These are phyloP conservation scores for Paecilomyces sp. DNA, from an alignment of 2,329 filamentous ascomycete genomes.

Conservation along the genomic window DNA sequence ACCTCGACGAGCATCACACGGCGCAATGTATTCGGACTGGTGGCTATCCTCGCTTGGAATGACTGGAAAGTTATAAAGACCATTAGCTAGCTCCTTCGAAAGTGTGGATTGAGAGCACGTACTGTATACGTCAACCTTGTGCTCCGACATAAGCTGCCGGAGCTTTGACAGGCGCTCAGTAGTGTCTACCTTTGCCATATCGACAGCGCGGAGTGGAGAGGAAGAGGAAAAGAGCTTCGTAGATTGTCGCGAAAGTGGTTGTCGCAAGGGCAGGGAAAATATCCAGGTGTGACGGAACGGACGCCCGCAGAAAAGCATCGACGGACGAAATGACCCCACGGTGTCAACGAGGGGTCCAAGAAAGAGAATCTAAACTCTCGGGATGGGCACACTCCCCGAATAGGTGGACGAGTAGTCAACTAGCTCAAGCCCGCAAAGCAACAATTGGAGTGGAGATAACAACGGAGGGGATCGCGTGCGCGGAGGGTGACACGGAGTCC, in stretches of 20 bases:
- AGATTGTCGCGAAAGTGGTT: slow-evolving; percentile 15
- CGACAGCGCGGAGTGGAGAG: slow-evolving; percentile 30
- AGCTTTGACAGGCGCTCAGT: slow-evolving; percentile 67
- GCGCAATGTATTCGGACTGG: slow-evolving; percentile 94
- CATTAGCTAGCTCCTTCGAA: slow-evolving; percentile 8
- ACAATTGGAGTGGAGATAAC: not conserved
- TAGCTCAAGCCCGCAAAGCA: not conserved
- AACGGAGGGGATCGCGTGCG: not conserved
- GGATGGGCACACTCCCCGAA: not conserved
- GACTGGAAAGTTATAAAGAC: slow-evolving; percentile 52
- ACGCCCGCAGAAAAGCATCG: slow-evolving; percentile 28
- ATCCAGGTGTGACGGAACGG: slow-evolving; percentile 22
- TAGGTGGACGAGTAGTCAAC: not conserved
- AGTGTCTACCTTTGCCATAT: slow-evolving; percentile 77
- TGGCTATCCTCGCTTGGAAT: slow-evolving; percentile 96
- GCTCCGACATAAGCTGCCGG: slow-evolving; percentile 77
- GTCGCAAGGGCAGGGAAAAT: slow-evolving; percentile 20
- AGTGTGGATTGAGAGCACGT: slow-evolving; percentile 19
- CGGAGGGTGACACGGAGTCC: not conserved
- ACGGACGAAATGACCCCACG: slow-evolving; percentile 3
- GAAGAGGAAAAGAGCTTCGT: slow-evolving; percentile 33
- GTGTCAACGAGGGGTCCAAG: not conserved
- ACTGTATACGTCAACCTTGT: slow-evolving; percentile 90
- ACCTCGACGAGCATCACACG: slow-evolving; percentile 84
- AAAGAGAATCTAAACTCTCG: not conserved